Conservation (phyloP, 352 stramenopile genomes). For the Phytophthora ohioensis region DNA sequence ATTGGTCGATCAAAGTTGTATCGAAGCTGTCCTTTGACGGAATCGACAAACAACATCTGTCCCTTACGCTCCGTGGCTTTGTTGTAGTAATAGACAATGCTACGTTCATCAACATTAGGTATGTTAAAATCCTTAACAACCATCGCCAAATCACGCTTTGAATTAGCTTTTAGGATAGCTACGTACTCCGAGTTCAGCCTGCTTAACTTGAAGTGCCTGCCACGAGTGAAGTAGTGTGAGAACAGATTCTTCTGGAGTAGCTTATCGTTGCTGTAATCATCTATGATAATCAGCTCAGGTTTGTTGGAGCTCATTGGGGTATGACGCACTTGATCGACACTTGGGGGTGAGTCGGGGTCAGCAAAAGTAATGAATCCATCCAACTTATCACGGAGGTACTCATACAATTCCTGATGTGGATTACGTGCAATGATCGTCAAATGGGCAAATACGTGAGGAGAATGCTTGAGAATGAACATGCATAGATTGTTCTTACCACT, state of each 20-base stretch:
- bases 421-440: conserved; percentile 18
- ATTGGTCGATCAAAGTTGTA: conserved; percentile 18
- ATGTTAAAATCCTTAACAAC: conserved; percentile 22
- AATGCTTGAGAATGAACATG: conserved; percentile 19
- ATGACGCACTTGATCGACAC: conserved; percentile 8
- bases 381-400: conserved; percentile 8
- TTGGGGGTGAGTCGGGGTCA: conserved; percentile 7
- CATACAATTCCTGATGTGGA: conserved; percentile 11
- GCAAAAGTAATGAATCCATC: conserved; percentile 11
- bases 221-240: conserved; percentile 7
- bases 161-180: conserved; percentile 23
- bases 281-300: conserved; percentile 28
- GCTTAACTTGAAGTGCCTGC: conserved; percentile 2
- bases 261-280: conserved; percentile 28
- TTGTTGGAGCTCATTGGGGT: conserved; percentile 15
- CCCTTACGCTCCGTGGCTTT: conserved; percentile 12
- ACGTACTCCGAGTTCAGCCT: too few species aligned
- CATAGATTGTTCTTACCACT: conserved; percentile 15
- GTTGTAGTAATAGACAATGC: conserved; percentile 22
- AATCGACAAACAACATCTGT: conserved; percentile 15
- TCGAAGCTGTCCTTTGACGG: conserved; percentile 9
- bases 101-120: conserved; percentile 16
- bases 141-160: conserved; percentile 20
- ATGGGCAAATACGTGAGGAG: conserved; percentile 18
- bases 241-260: conserved; percentile 15